A percentile compares a stretch with the other conserved stretches of the same genome.
Conservation (phyloP, 257 asterid genomes). For the Solanum rostratum region DNA sequence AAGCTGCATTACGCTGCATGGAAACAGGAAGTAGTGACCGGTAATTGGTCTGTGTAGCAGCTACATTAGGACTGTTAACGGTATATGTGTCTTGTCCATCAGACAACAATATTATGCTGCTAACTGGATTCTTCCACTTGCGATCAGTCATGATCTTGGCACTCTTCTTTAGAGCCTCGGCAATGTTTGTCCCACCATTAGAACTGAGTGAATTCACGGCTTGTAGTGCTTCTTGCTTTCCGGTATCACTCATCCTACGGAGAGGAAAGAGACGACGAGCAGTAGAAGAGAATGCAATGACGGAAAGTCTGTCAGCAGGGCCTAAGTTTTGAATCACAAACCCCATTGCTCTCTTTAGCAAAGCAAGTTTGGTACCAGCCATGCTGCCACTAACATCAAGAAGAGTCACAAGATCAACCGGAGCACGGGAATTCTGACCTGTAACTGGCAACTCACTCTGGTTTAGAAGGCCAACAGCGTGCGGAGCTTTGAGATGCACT, state of each 20-base stretch:
- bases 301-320: conserved; percentile 79
- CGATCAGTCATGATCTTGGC: conserved; percentile 72
- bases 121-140: conserved; percentile 53
- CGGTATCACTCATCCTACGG: conserved; percentile 54
- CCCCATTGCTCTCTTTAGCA: conserved; percentile 90
- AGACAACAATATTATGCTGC: conserved; percentile 66
- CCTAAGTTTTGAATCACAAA: conserved; percentile 76
- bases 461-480: conserved; percentile 9
- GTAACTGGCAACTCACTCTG: conserved; percentile 12
- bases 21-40: conserved; percentile 45
- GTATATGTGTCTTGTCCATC: conserved; percentile 90
- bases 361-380: conserved; percentile 90
- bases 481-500: conserved; percentile 75
- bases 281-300: conserved; percentile 73
- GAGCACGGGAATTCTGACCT: conserved; percentile 47
- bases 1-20: conserved; percentile 29
- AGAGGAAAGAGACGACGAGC: conserved; percentile 87
- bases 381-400: conserved; percentile 98
- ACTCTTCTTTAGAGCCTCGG: conserved; percentile 62
- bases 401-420: conserved; percentile 76
- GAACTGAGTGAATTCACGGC: conserved; percentile 74
- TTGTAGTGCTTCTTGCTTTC: conserved; percentile 61
- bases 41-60: conserved; percentile 4
- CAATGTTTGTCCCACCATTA: conserved; percentile 83
- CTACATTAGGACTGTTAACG: conserved; percentile 6